phyloP scores from a whole-genome alignment of 768 basidiomycete genomes.

The Suillus luteus region DNA sequence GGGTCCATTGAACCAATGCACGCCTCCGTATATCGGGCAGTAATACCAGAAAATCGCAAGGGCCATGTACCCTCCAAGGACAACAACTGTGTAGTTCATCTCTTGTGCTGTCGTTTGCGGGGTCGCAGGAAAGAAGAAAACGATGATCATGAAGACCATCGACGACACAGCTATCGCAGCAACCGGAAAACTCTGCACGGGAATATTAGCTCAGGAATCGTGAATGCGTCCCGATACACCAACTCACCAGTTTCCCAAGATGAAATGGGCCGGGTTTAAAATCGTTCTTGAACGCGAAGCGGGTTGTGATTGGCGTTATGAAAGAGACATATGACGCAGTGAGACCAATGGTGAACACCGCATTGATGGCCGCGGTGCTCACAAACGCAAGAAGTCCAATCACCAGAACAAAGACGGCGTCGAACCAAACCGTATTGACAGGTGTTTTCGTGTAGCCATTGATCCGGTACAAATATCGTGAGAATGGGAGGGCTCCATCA shows the following conservation, averaged over 20 bases:
- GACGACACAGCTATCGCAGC: slow-evolving; percentile 1
- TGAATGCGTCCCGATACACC: neutral
- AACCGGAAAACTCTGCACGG: neutral
- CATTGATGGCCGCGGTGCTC: slow-evolving; percentile 4
- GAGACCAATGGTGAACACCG: neutral
- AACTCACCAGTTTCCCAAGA: neutral
- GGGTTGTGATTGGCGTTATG: neutral
- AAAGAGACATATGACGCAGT: slow-evolving; percentile 1
- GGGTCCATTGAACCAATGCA: slow-evolving; percentile 4
- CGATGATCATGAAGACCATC: slow-evolving; percentile 3
- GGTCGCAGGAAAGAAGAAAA: slow-evolving; percentile 4
- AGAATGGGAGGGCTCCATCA: slow-evolving; percentile 1
- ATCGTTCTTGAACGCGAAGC: neutral
- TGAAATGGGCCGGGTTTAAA: slow-evolving; percentile 4
- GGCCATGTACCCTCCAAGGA: slow-evolving; percentile 2
- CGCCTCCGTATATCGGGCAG: neutral
- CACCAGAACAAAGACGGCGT: neutral
- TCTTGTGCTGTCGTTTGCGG: neutral
- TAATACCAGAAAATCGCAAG: slow-evolving; percentile 5
- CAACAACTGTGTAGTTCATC: slow-evolving; percentile 1
- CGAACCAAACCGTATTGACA: neutral
- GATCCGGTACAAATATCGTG: slow-evolving; percentile 4
- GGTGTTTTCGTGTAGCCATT: slow-evolving; percentile 2
- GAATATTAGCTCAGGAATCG: neutral
- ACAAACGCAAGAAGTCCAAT: slow-evolving; percentile 3